These are phyloP conservation scores for Magnusiomyces ingens DNA, from an alignment of 1,139 yeast genomes.

Conservation along the genomic window DNA sequence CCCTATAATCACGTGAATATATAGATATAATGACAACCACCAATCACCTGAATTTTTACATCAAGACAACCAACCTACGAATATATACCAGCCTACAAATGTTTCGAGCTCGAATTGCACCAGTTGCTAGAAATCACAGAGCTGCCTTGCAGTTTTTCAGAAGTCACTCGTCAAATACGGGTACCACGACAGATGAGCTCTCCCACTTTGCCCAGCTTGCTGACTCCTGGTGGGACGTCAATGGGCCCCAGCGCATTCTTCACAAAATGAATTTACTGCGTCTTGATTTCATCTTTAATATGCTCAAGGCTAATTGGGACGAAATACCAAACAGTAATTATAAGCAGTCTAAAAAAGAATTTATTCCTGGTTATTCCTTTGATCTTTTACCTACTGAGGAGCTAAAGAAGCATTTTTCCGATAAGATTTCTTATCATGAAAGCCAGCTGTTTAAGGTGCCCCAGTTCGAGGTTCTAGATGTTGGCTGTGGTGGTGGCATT, in stretches of 20 bases:
- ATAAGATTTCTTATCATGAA: slow-evolving; percentile 8
- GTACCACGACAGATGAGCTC: slow-evolving; percentile 45
- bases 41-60: no score
- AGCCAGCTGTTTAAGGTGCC: slow-evolving; percentile 19
- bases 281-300: slow-evolving; percentile 73
- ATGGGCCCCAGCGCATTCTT: slow-evolving; percentile 86
- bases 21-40: no score
- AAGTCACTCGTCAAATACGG: slow-evolving; percentile 8
- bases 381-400: slow-evolving; percentile 50
- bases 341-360: slow-evolving; percentile 34
- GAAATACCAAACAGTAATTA: slow-evolving; percentile 31
- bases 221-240: slow-evolving; percentile 90
- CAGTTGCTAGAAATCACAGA: no score
- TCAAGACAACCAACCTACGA: no score
- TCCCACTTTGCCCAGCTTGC: slow-evolving; percentile 82
- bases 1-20: no score
- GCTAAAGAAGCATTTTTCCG: slow-evolving; percentile 2
- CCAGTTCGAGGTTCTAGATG: slow-evolving; percentile 58
- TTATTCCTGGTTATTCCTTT: slow-evolving; percentile 68
- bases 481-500: slow-evolving; percentile 98
- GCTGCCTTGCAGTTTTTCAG: neutral
- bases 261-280: slow-evolving; percentile 91
- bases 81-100: no score
- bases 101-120: no score
- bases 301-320: slow-evolving; percentile 44